phyloP scores from a whole-genome alignment of 2,329 filamentous ascomycete species.

The Alternaria burnsii region DNA sequence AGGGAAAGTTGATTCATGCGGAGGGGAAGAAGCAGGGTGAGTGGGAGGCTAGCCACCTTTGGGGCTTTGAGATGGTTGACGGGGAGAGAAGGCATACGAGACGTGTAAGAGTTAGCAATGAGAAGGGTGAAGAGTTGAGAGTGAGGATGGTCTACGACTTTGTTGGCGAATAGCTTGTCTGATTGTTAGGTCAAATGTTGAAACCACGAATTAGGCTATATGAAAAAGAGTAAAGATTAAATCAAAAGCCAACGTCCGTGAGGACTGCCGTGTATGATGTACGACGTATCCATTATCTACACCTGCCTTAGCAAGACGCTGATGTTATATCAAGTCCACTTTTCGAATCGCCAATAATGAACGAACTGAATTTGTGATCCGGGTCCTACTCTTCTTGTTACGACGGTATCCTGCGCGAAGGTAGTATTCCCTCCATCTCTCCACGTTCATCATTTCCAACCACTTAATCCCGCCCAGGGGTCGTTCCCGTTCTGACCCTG shows the following conservation, averaged over 20 bases:
- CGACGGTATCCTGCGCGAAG: neutral
- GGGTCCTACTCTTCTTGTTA: neutral
- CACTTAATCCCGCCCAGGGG: slow-evolving; percentile 75
- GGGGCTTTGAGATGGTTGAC: slow-evolving; percentile 22
- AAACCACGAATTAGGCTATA: neutral
- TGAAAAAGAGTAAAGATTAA: too few relatives aligned
- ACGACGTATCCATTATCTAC: neutral
- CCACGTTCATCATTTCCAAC: slow-evolving; percentile 65
- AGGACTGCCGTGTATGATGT: neutral
- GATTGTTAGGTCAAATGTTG: neutral
- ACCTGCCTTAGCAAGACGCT: neutral
- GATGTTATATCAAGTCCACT: neutral
- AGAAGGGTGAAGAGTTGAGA: slow-evolving; percentile 18
- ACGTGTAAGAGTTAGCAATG: slow-evolving; percentile 17
- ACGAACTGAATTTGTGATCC: neutral
- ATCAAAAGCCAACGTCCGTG: neutral
- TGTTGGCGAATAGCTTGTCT: slow-evolving; percentile 9
- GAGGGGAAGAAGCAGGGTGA: slow-evolving; percentile 19
- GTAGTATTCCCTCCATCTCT: neutral
- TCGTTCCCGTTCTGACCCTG: slow-evolving; percentile 54
- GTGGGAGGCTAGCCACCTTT: slow-evolving; percentile 25
- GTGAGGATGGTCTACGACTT: slow-evolving; percentile 23
- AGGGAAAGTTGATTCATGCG: slow-evolving; percentile 17
- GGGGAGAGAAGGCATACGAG: slow-evolving; percentile 20
- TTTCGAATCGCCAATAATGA: neutral